Percentiles rank a stretch among this genome's conserved stretches.
Evolutionary conservation across 2,329 filamentous ascomycete genomes (phyloP).

Genomic region (Cryphonectria carpinicola): DNA sequence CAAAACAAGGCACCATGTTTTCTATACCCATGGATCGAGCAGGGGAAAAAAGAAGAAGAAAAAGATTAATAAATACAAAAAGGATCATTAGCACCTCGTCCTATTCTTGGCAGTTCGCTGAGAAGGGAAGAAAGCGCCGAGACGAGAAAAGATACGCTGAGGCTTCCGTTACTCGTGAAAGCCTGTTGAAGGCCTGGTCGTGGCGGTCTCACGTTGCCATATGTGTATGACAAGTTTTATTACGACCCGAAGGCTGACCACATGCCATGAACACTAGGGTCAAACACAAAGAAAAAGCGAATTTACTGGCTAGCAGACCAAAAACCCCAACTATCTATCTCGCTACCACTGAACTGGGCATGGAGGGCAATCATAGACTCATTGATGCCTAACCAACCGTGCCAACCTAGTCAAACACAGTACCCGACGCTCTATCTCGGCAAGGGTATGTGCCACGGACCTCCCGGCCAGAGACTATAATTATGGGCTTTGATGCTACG

Average conservation of each 20-base stretch:
- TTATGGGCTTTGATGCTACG: background rate
- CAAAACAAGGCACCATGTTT: background rate
- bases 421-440: background rate
- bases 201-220: background rate
- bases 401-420: background rate
- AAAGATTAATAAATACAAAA: background rate
- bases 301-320: background rate
- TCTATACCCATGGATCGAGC: background rate
- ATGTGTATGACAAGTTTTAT: background rate
- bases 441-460: background rate
- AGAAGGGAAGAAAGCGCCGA: background rate
- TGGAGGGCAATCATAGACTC: background rate
- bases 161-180: background rate
- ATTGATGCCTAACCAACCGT: background rate
- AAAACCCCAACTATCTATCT: background rate
- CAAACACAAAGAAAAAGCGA: background rate
- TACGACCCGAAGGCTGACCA: background rate
- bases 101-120: background rate
- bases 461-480: background rate
- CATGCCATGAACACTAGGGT: background rate
- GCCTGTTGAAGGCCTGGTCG: background rate
- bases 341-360: background rate
- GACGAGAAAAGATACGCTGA: background rate
- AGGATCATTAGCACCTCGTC: background rate
- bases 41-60: too few species aligned